phyloP scores from a whole-genome alignment of 257 asterid species.

The Nicotiana undulata region DNA sequence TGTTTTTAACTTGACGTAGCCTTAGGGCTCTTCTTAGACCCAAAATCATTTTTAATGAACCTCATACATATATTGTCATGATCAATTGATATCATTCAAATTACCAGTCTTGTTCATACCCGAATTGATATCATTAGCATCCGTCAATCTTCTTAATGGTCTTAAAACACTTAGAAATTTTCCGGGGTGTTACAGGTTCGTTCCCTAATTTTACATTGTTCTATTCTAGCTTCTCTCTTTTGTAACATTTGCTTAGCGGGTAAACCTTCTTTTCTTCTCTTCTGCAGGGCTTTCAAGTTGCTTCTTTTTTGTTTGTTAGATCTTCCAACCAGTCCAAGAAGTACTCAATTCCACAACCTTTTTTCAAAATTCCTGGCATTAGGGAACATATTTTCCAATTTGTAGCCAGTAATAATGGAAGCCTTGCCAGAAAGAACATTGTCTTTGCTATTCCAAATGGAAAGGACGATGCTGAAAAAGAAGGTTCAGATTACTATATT shows the following conservation, averaged over 20 bases:
- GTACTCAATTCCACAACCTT: slow-evolving; percentile 16
- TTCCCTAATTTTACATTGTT: background rate
- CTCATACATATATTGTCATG: no score
- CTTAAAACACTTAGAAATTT: no score
- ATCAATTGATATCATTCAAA: no score
- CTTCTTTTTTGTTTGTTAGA: slow-evolving; percentile 24
- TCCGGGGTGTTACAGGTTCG: no score
- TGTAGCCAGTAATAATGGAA: slow-evolving; percentile 19
- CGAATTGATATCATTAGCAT: no score
- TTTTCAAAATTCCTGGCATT: slow-evolving; percentile 18
- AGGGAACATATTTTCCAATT: slow-evolving; percentile 17
- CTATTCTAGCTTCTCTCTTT: background rate
- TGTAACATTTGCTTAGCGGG: background rate
- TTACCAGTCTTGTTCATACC: no score
- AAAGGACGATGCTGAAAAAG: slow-evolving; percentile 32
- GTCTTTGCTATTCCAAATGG: slow-evolving; percentile 34
- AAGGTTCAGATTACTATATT: slow-evolving; percentile 20
- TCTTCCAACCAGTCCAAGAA: slow-evolving; percentile 25
- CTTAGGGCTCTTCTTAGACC: no score
- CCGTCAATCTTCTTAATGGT: no score
- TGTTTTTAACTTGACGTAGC: no score
- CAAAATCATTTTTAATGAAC: no score
- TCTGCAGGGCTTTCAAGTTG: slow-evolving; percentile 32
- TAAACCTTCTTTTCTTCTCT: background rate
- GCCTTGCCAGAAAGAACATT: slow-evolving; percentile 20